Evolutionary conservation across 2,329 filamentous ascomycete species (phyloP).

Genomic region (Tolypocladium guangdongense): DNA sequence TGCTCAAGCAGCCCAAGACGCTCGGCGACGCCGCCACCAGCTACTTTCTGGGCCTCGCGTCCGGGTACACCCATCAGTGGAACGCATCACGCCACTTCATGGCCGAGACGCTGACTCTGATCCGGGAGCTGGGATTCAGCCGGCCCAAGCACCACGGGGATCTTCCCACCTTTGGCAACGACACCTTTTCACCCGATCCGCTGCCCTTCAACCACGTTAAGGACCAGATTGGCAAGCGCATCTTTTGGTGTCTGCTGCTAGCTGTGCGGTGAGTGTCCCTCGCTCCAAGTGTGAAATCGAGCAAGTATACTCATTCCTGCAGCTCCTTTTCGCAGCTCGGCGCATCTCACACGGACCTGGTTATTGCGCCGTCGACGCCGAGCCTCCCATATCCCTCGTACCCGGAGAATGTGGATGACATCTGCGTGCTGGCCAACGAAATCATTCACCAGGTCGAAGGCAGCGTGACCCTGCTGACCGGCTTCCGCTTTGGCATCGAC

Average conservation of each 20-base stretch:
- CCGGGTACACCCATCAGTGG: conserved; percentile 58
- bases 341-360: conserved; percentile 57
- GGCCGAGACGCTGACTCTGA: conserved; percentile 59
- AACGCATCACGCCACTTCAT: conserved; percentile 59
- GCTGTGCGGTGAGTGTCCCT: conserved; percentile 44
- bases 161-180: conserved; percentile 27
- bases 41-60: conserved; percentile 60
- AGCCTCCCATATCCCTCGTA: conserved; percentile 68
- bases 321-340: conserved; percentile 73
- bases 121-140: conserved; percentile 56
- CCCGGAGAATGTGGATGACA: conserved; percentile 74
- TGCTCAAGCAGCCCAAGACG: conserved; percentile 34
- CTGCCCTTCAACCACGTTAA: conserved; percentile 56
- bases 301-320: background rate
- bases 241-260: conserved; percentile 78
- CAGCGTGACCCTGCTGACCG: conserved; percentile 59
- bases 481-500: conserved; percentile 70
- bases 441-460: conserved; percentile 60
- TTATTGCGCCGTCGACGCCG: conserved; percentile 66
- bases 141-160: conserved; percentile 37
- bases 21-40: conserved; percentile 55
- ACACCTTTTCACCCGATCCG: conserved; percentile 25
- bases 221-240: conserved; percentile 62
- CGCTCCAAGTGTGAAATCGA: background rate
- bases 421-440: conserved; percentile 61